These are phyloP conservation scores for Trichosanthes truncata DNA, from an alignment of 306 rosid genomes.

Conservation along the genomic window DNA sequence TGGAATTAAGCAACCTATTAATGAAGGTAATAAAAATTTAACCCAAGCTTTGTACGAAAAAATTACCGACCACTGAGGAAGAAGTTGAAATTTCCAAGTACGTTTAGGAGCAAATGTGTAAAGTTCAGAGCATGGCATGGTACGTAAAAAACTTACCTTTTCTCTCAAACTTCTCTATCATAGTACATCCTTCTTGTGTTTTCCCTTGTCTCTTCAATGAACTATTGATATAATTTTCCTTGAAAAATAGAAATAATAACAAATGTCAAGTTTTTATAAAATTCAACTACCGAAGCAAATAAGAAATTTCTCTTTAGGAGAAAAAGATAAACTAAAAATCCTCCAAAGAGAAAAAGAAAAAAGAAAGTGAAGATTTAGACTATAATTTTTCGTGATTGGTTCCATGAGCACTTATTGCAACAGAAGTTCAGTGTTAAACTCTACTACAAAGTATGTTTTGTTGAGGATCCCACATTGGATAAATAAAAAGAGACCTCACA, in stretches of 20 bases:
- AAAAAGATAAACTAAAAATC: neutral
- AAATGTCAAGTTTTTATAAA: neutral
- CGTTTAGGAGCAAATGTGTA: neutral
- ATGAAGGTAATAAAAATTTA: neutral
- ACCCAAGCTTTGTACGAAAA: neutral
- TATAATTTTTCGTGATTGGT: neutral
- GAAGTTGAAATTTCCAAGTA: neutral
- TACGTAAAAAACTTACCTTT: neutral
- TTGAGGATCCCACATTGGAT: too few relatives aligned
- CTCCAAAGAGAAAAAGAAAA: neutral
- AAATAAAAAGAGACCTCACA: too few relatives aligned
- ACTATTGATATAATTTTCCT: neutral
- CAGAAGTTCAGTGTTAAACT: neutral
- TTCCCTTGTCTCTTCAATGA: neutral
- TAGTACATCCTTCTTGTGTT: neutral
- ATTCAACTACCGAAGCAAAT: neutral
- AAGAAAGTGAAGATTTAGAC: neutral
- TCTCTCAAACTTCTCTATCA: neutral
- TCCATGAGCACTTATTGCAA: neutral
- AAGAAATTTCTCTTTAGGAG: neutral
- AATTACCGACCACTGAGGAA: neutral
- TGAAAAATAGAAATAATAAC: neutral
- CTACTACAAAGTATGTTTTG: neutral
- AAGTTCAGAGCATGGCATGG: neutral
- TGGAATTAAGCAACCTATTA: neutral